Evolutionary conservation across 2,329 filamentous ascomycete species (phyloP).

Genomic region (Trichoderma asperellum): DNA sequence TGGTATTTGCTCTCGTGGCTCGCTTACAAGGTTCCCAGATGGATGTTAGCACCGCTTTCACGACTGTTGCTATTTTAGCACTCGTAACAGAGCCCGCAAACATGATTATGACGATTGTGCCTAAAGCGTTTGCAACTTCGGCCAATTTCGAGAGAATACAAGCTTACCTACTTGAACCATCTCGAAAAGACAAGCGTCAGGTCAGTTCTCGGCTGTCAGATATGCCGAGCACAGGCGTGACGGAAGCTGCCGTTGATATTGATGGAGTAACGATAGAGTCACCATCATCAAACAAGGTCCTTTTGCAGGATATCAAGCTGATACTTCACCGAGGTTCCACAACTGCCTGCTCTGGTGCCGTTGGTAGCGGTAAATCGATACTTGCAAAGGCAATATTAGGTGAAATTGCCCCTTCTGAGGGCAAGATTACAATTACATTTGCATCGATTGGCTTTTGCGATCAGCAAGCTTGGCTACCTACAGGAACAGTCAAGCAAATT

Average conservation of each 20-base stretch:
- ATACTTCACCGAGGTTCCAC: slow-evolving; percentile 34
- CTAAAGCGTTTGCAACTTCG: slow-evolving; percentile 39
- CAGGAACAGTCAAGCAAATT: slow-evolving; percentile 31
- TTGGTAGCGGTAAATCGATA: slow-evolving; percentile 38
- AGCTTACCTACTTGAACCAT: slow-evolving; percentile 37
- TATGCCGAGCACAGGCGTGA: too few species aligned
- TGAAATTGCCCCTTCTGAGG: slow-evolving; percentile 24
- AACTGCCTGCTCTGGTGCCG: slow-evolving; percentile 36
- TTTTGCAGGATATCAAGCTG: slow-evolving; percentile 32
- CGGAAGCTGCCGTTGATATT: slow-evolving; percentile 4
- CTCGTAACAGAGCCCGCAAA: slow-evolving; percentile 50
- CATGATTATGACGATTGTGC: slow-evolving; percentile 49
- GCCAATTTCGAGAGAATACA: slow-evolving; percentile 47
- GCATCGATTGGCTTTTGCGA: slow-evolving; percentile 31
- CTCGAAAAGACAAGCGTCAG: slow-evolving; percentile 4
- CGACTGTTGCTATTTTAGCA: slow-evolving; percentile 44
- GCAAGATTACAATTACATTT: slow-evolving; percentile 20
- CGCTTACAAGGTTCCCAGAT: slow-evolving; percentile 32
- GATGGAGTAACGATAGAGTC: slow-evolving; percentile 14
- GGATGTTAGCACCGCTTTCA: slow-evolving; percentile 46
- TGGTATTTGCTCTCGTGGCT: slow-evolving; percentile 41
- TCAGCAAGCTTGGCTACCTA: slow-evolving; percentile 33
- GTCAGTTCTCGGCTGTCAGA: not conserved
- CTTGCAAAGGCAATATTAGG: slow-evolving; percentile 34
- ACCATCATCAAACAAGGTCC: not conserved